phyloP scores from a whole-genome alignment of 2,329 filamentous ascomycete genomes.

The Gremmenia infestans region DNA sequence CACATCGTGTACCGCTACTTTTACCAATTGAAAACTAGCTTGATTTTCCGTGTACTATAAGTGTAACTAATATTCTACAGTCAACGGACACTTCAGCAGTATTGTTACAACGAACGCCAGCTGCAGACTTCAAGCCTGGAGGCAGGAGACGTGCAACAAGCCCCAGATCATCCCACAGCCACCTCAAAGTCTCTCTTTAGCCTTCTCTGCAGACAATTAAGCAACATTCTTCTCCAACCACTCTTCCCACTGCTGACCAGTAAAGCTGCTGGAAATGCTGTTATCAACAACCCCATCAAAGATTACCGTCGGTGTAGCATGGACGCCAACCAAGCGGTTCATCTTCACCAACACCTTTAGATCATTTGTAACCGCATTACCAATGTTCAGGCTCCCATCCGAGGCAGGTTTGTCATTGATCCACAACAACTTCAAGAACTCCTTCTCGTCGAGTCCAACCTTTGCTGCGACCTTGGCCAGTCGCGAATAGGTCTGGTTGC shows the following conservation, averaged over 20 bases:
- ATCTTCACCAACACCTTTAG: slow-evolving; percentile 80
- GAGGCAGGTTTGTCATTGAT: slow-evolving; percentile 62
- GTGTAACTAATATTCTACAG: no score
- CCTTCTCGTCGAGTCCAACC: slow-evolving; percentile 66
- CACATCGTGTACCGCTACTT: no score
- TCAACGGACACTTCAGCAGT: no score
- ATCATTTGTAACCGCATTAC: slow-evolving; percentile 80
- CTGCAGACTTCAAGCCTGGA: no score
- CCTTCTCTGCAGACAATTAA: slow-evolving; percentile 11
- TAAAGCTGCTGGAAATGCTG: slow-evolving; percentile 75
- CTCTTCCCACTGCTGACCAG: slow-evolving; percentile 74
- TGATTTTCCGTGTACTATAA: no score
- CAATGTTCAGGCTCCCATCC: slow-evolving; percentile 67
- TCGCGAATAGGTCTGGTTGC: slow-evolving; percentile 78
- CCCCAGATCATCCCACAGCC: no score
- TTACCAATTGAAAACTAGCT: no score
- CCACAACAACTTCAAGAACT: slow-evolving; percentile 63
- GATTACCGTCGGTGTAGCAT: slow-evolving; percentile 86
- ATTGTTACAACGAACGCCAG: no score
- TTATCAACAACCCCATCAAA: slow-evolving; percentile 81
- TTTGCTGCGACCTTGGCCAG: slow-evolving; percentile 65
- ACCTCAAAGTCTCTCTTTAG: neutral
- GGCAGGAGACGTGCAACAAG: no score
- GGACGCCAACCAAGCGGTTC: slow-evolving; percentile 72
- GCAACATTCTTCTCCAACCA: slow-evolving; percentile 29